Conservation (phyloP, 2,329 filamentous ascomycete species). For the Lasiodiplodia theobromae region DNA sequence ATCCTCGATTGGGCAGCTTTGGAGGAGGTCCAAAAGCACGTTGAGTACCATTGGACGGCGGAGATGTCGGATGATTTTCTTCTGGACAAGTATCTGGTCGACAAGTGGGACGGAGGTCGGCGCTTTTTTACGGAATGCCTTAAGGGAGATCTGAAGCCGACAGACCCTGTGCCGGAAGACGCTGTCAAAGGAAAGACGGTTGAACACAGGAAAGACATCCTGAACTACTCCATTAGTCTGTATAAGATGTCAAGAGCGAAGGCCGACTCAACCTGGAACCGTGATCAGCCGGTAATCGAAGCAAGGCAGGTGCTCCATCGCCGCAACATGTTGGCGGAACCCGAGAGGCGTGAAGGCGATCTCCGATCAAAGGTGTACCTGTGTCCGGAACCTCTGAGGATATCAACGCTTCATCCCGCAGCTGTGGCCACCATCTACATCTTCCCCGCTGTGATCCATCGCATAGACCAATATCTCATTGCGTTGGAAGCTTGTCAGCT, state of each 20-base stretch:
- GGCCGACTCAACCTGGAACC: conserved; percentile 56
- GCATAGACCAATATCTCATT: conserved; percentile 82
- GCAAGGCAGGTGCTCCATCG: conserved; percentile 77
- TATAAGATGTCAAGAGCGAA: conserved; percentile 66
- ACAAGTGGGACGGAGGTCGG: conserved; percentile 63
- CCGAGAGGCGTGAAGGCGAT: conserved; percentile 60
- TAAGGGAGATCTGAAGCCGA: conserved; percentile 63
- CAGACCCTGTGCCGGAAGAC: conserved; percentile 67
- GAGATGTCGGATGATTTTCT: conserved; percentile 51
- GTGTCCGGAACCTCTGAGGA: conserved; percentile 75
- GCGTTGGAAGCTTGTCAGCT: conserved; percentile 74
- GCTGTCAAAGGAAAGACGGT: conserved; percentile 38
- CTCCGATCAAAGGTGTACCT: conserved; percentile 67
- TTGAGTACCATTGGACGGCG: conserved; percentile 55
- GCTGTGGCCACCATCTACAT: conserved; percentile 76
- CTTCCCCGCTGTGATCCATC: conserved; percentile 84
- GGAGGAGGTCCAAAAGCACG: conserved; percentile 47
- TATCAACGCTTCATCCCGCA: conserved; percentile 76
- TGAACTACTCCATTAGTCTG: conserved; percentile 83
- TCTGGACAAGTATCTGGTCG: conserved; percentile 61
- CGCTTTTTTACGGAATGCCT: conserved; percentile 62
- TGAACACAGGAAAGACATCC: conserved; percentile 68
- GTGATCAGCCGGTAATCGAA: conserved; percentile 81
- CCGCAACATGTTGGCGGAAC: conserved; percentile 82
- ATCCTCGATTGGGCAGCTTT: conserved; percentile 68